These are phyloP conservation scores for Mycosphaerella sp. DNA, from an alignment of 2,329 filamentous ascomycete genomes.

Conservation along the genomic window DNA sequence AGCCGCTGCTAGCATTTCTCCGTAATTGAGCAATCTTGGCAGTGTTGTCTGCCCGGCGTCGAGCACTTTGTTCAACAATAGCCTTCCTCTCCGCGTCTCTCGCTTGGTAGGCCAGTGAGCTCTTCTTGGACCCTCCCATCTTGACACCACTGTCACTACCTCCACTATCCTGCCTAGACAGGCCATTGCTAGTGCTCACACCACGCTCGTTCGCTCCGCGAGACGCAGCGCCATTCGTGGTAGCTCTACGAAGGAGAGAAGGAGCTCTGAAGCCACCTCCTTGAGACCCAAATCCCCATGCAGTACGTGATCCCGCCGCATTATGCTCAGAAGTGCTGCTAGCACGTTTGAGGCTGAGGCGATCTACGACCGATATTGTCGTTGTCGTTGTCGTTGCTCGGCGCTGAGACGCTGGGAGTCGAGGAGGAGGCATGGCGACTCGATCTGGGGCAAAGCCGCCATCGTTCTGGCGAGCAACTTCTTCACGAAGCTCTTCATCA, in stretches of 20 bases:
- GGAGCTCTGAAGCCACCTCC: conserved; percentile 59
- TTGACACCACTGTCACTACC: conserved; percentile 32
- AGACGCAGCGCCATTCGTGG: conserved; percentile 43
- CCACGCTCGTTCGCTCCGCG: conserved; percentile 32
- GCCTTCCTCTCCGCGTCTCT: conserved; percentile 52
- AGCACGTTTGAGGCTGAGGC: conserved; percentile 57
- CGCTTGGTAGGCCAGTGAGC: conserved; percentile 54
- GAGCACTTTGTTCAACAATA: conserved; percentile 48
- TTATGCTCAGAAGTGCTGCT: conserved; percentile 20
- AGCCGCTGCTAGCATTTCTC: conserved; percentile 36
- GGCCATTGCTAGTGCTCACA: conserved; percentile 34
- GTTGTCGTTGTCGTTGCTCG: conserved; percentile 36
- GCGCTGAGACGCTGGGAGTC: conserved; percentile 36
- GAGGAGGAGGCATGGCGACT: conserved; percentile 33
- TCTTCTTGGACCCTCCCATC: conserved; percentile 52
- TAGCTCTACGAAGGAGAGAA: conserved; percentile 65
- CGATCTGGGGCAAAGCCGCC: conserved; percentile 31
- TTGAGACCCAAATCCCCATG: conserved; percentile 38
- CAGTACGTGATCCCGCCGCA: conserved; percentile 23
- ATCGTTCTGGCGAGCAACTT: conserved; percentile 28
- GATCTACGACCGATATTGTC: conserved; percentile 57
- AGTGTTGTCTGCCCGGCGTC: conserved; percentile 46
- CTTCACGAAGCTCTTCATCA: conserved; percentile 43
- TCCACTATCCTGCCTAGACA: conserved; percentile 27
- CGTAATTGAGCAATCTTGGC: conserved; percentile 40